These are phyloP conservation scores for Ciborinia camelliae DNA, from an alignment of 2,329 filamentous ascomycete species.

Conservation along the genomic window DNA sequence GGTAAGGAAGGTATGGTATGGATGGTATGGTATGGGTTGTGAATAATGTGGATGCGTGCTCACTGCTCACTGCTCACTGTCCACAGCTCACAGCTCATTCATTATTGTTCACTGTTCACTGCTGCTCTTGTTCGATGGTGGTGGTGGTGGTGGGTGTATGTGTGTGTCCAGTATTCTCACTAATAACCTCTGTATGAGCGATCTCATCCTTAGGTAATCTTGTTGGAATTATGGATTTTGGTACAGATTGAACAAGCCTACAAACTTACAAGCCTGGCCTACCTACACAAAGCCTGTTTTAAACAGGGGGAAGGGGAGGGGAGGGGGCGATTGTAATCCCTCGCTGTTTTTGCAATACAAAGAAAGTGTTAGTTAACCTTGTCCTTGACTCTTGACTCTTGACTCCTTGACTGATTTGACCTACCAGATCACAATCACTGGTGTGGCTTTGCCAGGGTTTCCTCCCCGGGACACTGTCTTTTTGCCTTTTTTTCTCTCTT, in stretches of 20 bases:
- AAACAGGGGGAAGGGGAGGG: constrained; percentile 9
- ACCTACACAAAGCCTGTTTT: constrained; percentile 14
- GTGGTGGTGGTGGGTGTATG: constrained; percentile 4
- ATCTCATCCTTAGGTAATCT: constrained; percentile 12
- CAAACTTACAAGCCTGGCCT: neutral
- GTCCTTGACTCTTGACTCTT: constrained; percentile 7
- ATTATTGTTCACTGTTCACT: constrained; percentile 12
- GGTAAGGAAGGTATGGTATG: neutral
- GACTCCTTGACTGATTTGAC: constrained; percentile 15
- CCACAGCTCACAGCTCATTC: too few relatives aligned
- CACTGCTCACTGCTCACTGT: constrained; percentile 5
- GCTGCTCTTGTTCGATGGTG: constrained; percentile 3
- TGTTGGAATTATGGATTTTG: too few relatives aligned
- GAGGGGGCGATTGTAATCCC: constrained; percentile 7
- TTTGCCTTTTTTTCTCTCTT: neutral
- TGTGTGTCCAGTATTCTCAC: neutral
- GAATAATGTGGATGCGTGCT: neutral
- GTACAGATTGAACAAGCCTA: neutral
- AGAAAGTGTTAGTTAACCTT: neutral
- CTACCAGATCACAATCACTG: constrained; percentile 12
- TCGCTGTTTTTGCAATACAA: constrained; percentile 4
- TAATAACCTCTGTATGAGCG: constrained; percentile 16
- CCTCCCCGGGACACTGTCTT: constrained; percentile 1
- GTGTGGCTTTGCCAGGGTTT: constrained; percentile 23
- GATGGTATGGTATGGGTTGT: neutral